Percentiles rank a stretch among this genome's conserved stretches.
Evolutionary conservation across 371 early-diverging fungal genomes (phyloP).

Genomic region (Dinochytrium kinnereticum): DNA sequence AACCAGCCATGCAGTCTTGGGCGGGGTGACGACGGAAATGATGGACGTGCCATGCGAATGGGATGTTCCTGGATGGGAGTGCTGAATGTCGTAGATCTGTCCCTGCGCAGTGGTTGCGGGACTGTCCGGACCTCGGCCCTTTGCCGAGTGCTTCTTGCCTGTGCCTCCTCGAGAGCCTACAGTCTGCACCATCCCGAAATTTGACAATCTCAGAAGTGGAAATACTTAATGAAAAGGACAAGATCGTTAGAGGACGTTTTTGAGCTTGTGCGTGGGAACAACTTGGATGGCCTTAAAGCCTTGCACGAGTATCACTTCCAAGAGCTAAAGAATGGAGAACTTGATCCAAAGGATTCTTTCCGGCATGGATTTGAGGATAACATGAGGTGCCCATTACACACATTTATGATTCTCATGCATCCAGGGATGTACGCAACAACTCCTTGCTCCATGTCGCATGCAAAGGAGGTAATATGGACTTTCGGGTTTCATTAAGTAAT

Average conservation of each 20-base stretch:
- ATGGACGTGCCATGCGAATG: neutral
- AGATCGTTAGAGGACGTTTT: neutral
- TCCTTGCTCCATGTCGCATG: slow-evolving; percentile 46
- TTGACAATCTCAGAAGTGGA: too few species aligned
- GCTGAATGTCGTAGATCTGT: neutral
- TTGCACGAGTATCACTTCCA: neutral
- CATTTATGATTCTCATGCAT: neutral
- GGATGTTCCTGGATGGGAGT: neutral
- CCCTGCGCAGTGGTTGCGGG: neutral
- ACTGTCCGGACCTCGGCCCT: neutral
- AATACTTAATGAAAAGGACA: neutral
- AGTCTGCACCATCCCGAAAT: neutral
- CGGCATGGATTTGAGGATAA: slow-evolving; percentile 4
- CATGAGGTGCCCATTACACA: neutral
- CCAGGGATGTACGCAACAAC: slow-evolving; percentile 43
- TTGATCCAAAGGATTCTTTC: neutral
- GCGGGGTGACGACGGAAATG: neutral
- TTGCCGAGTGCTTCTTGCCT: too few species aligned
- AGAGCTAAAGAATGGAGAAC: neutral
- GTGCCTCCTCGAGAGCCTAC: neutral
- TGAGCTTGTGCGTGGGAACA: slow-evolving; percentile 1
- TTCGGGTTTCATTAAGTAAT: neutral
- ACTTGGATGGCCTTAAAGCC: slow-evolving; percentile 4
- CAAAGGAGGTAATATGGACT: slow-evolving; percentile 28
- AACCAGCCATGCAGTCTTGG: slow-evolving; percentile 3